Evolutionary conservation across 306 rosid genomes (phyloP).

Genomic region (Elaeagnus macrophylla): DNA sequence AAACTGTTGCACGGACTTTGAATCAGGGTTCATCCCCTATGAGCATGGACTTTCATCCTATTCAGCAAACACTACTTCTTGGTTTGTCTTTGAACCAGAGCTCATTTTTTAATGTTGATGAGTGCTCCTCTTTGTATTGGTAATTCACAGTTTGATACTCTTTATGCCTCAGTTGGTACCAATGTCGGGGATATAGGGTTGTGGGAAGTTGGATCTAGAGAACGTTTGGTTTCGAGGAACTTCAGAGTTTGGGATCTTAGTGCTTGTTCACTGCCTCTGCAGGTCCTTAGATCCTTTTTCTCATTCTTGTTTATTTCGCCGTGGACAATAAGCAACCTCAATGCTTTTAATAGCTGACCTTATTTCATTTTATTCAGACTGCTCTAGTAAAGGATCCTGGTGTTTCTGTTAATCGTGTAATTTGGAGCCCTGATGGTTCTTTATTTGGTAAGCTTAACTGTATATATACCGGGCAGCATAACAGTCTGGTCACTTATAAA

Average conservation of each 20-base stretch:
- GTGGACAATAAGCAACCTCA: background rate
- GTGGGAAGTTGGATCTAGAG: background rate
- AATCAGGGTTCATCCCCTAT: background rate
- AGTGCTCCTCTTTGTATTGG: too few species aligned
- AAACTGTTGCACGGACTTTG: background rate
- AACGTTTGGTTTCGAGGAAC: background rate
- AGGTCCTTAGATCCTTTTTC: background rate
- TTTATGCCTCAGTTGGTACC: background rate
- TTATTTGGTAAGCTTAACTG: conserved; percentile 54
- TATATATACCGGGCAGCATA: too few species aligned
- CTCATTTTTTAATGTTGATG: background rate
- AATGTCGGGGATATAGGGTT: background rate
- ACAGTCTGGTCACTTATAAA: too few species aligned
- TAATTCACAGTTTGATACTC: too few species aligned
- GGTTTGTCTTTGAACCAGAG: background rate
- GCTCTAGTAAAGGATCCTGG: conserved; percentile 39
- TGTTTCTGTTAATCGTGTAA: conserved; percentile 47
- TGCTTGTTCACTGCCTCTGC: background rate
- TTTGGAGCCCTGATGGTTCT: conserved; percentile 66
- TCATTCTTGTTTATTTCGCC: background rate
- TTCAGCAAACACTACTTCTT: background rate
- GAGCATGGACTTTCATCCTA: background rate
- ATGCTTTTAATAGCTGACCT: background rate
- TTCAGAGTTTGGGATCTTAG: background rate
- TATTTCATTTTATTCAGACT: conserved; percentile 21